Percentiles rank a stretch among this genome's conserved stretches.
Conservation (phyloP, 2,329 filamentous ascomycete species). For the Sarocladium brachiariae region DNA sequence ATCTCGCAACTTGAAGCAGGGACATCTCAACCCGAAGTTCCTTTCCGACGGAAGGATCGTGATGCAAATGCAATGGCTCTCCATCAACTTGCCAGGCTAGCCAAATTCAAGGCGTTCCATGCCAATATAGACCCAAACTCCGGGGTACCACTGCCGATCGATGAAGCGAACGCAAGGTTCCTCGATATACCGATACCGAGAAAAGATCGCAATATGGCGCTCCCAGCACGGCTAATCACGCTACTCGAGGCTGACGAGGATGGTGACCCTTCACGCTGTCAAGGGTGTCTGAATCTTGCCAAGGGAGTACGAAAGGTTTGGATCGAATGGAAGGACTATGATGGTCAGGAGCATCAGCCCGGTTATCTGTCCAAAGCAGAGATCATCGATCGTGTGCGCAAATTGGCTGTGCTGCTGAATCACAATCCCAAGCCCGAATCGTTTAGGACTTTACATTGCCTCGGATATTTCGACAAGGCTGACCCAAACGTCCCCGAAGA, state of each 20-base stretch:
- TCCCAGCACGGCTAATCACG: conserved; percentile 22
- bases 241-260: conserved; percentile 29
- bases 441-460: conserved; percentile 43
- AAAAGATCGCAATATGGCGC: conserved; percentile 24
- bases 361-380: conserved; percentile 31
- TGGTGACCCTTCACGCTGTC: conserved; percentile 29
- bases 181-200: conserved; percentile 31
- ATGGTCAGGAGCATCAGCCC: conserved; percentile 25
- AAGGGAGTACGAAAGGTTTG: conserved; percentile 34
- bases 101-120: conserved; percentile 46
- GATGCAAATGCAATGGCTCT: conserved; percentile 33
- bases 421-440: conserved; percentile 40
- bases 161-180: conserved; percentile 30
- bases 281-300: conserved; percentile 29
- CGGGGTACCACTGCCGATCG: conserved; percentile 20
- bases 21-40: not conserved
- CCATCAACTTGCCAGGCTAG: conserved; percentile 34
- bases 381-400: conserved; percentile 37
- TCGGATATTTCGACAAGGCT: conserved; percentile 43
- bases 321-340: conserved; percentile 47
- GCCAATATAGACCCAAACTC: conserved; percentile 34
- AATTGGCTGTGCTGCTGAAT: conserved; percentile 40
- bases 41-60: conserved; percentile 20
- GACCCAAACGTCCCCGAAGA: conserved; percentile 26
- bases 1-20: conserved; percentile 30